A percentile compares a stretch with the other conserved stretches of the same genome.
Conservation (phyloP, 108 stramenopile species). For the Cyclotella atomus region DNA sequence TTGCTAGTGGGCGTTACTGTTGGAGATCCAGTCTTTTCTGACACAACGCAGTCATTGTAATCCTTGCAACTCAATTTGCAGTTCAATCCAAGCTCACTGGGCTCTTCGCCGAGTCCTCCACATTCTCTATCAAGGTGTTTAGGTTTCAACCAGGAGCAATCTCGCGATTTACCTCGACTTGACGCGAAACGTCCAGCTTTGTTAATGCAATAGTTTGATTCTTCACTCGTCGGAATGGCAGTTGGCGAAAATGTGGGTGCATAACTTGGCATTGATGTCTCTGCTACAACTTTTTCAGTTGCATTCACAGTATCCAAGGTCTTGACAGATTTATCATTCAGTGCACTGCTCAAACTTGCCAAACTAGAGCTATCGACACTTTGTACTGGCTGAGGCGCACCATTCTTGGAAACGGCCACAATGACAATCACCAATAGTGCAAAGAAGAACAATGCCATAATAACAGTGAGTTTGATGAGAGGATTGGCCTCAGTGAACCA, state of each 20-base stretch:
- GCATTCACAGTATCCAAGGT: too few species aligned
- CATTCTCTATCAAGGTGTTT: conserved; percentile 30
- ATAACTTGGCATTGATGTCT: background rate
- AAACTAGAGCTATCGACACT: background rate
- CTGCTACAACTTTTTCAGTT: too few species aligned
- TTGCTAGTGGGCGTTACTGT: background rate
- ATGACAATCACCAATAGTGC: conserved; percentile 12
- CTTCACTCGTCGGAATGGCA: background rate
- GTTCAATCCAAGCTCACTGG: conserved; percentile 37
- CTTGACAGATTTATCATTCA: background rate
- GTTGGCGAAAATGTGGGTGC: conserved; percentile 3
- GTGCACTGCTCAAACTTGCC: background rate
- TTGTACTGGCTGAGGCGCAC: background rate
- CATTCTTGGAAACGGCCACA: conserved; percentile 8
- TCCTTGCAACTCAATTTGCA: conserved; percentile 31
- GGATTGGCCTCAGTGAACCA: conserved; percentile 21
- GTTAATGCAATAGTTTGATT: conserved; percentile 11
- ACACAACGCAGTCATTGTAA: conserved; percentile 38
- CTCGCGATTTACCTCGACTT: conserved; percentile 10
- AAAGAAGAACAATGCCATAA: conserved; percentile 14
- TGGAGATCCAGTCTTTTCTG: background rate
- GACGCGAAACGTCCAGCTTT: conserved; percentile 11
- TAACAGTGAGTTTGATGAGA: conserved; percentile 13
- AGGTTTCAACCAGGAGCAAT: conserved; percentile 25
- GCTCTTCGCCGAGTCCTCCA: conserved; percentile 15